Base-by-base conservation (phyloP, 1,284 basidiomycete species). In the Trichosporon coremiiforme region DNA sequence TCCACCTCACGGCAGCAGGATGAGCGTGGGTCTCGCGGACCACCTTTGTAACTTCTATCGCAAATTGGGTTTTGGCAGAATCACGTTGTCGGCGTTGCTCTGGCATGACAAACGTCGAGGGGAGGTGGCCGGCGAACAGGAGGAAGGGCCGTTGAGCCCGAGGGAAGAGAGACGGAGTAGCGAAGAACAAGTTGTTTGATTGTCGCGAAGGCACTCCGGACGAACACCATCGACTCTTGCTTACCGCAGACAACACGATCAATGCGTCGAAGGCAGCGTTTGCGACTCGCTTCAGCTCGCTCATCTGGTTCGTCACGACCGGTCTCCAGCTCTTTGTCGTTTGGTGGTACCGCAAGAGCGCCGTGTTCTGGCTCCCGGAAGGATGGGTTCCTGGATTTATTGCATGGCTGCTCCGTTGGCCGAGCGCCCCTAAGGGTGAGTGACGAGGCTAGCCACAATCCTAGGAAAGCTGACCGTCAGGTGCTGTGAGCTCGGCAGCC, bases 331-430 rank as follows among this genome's bases (percentile, higher is more conserved):
- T 95, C 73, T 84, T 87, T 41, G 86, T 95, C 60, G 91, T 92
- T 12, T 94, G 92, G 90, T 95, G 90, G 90, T 95, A 93, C 82
- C 87, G 94, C 75, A 90, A 88, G 73, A 84, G 89, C 29, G 89
- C 94, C n/a, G 92, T 97, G 57, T 96, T 97, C 83, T 98, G 89
- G 84, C 87, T 97, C 2, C 95, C 95, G 0, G 85, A 87, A 38
- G 90, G 90, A 22, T 98, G 94, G 94, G 88, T 95, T 7, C 82
- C 83, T 69, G 91, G 91, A 4, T 91, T 91, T 2, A 82, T 93
- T 36, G 88, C 86, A 2, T 95, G 93, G 93, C 89, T 91, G 84
- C 83, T 97, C 69, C 87, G 82, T 53, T 79, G 82, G 60, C 81
- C 82, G 1, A 78, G 76, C 50, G 82, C 81, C 1, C 82, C 82